These are phyloP conservation scores for Lactifluus echinatus DNA, from an alignment of 768 basidiomycete genomes.

Conservation along the genomic window DNA sequence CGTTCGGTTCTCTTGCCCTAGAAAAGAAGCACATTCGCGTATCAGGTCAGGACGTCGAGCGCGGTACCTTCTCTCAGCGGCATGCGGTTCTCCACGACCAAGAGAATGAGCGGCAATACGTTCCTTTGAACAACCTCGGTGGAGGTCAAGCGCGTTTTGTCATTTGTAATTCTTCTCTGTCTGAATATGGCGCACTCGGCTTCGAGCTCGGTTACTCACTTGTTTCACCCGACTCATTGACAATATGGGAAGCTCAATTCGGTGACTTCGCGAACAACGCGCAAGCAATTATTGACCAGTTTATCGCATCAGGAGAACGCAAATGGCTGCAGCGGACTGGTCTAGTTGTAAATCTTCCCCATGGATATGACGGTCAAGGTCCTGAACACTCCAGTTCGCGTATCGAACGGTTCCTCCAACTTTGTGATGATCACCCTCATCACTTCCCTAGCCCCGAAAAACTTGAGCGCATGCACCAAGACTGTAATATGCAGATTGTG, in stretches of 20 bases:
- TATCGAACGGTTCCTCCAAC: conserved; percentile 93
- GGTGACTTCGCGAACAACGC: conserved; percentile 98
- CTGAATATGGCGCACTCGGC: conserved; percentile 89
- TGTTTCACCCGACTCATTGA: conserved; percentile 86
- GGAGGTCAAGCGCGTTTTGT: conserved; percentile 87
- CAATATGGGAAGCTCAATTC: conserved; percentile 98
- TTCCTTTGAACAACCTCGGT: conserved; percentile 84
- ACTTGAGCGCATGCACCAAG: conserved; percentile 92
- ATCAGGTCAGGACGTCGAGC: conserved; percentile 97
- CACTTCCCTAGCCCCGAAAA: conserved; percentile 83
- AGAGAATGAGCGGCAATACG: conserved; percentile 80
- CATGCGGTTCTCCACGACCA: conserved; percentile 98
- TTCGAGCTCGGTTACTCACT: conserved; percentile 99
- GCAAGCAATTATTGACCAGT: conserved; percentile 97
- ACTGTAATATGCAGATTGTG: conserved; percentile 99
- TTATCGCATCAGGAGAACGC: conserved; percentile 93
- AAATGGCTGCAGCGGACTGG: conserved; percentile 97
- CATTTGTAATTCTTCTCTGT: conserved; percentile 93
- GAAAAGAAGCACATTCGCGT: conserved; percentile 93
- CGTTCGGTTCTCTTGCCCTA: conserved; percentile 86
- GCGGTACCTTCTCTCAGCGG: conserved; percentile 97
- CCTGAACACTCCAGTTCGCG: conserved; percentile 97
- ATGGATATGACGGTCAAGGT: conserved; percentile 97
- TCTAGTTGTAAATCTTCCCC: conserved; percentile 80
- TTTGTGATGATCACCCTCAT: conserved; percentile 95